Percentiles rank a stretch among this genome's conserved stretches.
phyloP scores from a whole-genome alignment of 371 early-diverging fungal species.

The Saksenaea oblongispora region DNA sequence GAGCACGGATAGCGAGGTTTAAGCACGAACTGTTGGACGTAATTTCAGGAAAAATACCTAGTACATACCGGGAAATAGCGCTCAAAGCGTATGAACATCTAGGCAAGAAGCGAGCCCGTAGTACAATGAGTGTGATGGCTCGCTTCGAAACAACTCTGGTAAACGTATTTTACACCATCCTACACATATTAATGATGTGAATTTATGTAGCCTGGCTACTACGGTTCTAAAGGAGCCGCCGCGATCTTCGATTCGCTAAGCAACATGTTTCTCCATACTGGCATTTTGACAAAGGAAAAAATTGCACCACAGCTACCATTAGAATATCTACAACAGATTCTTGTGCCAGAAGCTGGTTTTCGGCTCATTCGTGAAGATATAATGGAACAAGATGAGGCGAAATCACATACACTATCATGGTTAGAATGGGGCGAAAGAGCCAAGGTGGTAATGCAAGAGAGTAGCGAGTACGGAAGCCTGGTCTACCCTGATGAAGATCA shows the following conservation, averaged over 20 bases:
- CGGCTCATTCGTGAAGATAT: constrained; percentile 58
- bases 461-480: constrained; percentile 51
- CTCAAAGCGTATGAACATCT: constrained; percentile 27
- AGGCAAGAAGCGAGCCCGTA: constrained; percentile 43
- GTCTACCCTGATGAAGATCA: constrained; percentile 38
- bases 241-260: constrained; percentile 42
- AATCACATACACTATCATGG: not conserved
- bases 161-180: constrained; percentile 9
- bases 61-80: constrained; percentile 30
- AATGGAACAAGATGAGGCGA: not conserved
- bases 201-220: constrained; percentile 59
- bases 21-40: constrained; percentile 30
- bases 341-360: constrained; percentile 61
- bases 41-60: constrained; percentile 20
- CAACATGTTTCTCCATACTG: constrained; percentile 36
- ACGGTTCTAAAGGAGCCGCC: constrained; percentile 57
- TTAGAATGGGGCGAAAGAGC: constrained; percentile 21
- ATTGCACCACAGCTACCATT: constrained; percentile 50
- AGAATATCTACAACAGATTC: constrained; percentile 63
- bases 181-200: not conserved
- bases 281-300: constrained; percentile 28
- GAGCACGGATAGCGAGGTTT: constrained; percentile 23
- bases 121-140: constrained; percentile 28
- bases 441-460: constrained; percentile 46
- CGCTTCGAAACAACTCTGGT: constrained; percentile 38